Evolutionary conservation across 768 basidiomycete genomes (phyloP), one percentile per base, ranked within the genome.

Genomic region (Cystobasidium ongulense): DNA sequence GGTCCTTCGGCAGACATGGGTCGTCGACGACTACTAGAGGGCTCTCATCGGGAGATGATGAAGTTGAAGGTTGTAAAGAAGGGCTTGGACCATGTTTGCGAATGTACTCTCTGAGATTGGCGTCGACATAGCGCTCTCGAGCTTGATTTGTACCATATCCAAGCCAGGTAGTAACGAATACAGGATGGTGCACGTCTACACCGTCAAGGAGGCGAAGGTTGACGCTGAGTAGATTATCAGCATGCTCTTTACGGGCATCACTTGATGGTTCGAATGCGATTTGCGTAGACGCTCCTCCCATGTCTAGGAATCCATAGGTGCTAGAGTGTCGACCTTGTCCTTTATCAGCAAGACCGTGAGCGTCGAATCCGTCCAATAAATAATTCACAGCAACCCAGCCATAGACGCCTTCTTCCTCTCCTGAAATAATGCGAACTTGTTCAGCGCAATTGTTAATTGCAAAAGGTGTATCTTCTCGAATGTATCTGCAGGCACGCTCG

Each of bases 311-410:
- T 4, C 96, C 96, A 79, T 92, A 98, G 2, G 95, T 97, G 23
- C 91, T 91, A 62, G 84, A 85, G 80, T 87, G 85, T 64, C 85
- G 80, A 66, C 81, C 82, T 72, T 73, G 29, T 52, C 72, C 59
- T 0, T 84, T 81, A 11, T 85, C 84, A 5, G 72, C 68, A 59
- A 78, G 74, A 52, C 61, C 80, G 79, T 66, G 81, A 11, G 73
- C 73, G 76, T 80, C 82, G 79, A 99, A 99, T 0, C 94, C 95
- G 79, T 98, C 90, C 91, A 97, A 94, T 62, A 98, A 88, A 81
- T 99, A 98, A 82, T 98, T 99, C 78, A 98, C 92, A 0, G 94
- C 93, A 72, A 99, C 92, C 96, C 96, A 99, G 0, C 96, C 96
- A 81, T 93, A 98, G 52, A 98, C 83, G 0, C 96, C 96, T 80